Base-by-base conservation (phyloP, 148 eudicot genomes). In the Dianthus caryophyllus region DNA sequence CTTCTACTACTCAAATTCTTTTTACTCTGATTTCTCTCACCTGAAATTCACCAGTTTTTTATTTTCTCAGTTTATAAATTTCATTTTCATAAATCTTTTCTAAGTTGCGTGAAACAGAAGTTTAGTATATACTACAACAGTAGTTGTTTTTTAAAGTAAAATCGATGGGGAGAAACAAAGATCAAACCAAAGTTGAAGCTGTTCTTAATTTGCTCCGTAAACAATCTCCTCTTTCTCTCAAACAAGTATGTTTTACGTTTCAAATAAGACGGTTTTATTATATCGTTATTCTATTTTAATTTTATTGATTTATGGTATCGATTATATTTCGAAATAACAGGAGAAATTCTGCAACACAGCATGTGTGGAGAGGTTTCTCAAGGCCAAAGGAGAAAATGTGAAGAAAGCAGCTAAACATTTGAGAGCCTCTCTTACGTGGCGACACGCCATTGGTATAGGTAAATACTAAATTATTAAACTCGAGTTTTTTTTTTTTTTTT, bases 361-460 rank as follows among this genome's bases (percentile, higher is more conserved):
- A 8, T 94, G 99, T 82, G 96, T 90, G 15, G 88, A 84, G 84
- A 77, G 96, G 72, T 90, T 88, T 73, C 68, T 94, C 70, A 88
- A 80, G 73, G 73, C 81, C n/a, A 94, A 82, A 76, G 97, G 99
- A 0, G 90, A 94, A 0, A 94, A 69, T 66, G 90, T 82, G 61
- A 94, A 88, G 86, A 94, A 84, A 74, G 96, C 97, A 27, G 90
- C 92, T 10, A 88, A 88, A 71, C 87, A 84, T 14, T 82, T 94
- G 18, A 79, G 96, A 69, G 81, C 82, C 67, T 86, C 89, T 65
- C 91, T 94, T 58, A 78, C 90, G 7, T 94, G 99, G 99, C 80
- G 99, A 76, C 86, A 88, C 27, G 51, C 80, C 53, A 71, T 88
- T 39, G 85, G 87, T 76, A 76, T 76, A 58, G 96, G 99, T 94